A percentile compares a stretch with the other conserved stretches of the same genome.
phyloP scores from a whole-genome alignment of 2,329 filamentous ascomycete species.

The Trichoderma breve region DNA sequence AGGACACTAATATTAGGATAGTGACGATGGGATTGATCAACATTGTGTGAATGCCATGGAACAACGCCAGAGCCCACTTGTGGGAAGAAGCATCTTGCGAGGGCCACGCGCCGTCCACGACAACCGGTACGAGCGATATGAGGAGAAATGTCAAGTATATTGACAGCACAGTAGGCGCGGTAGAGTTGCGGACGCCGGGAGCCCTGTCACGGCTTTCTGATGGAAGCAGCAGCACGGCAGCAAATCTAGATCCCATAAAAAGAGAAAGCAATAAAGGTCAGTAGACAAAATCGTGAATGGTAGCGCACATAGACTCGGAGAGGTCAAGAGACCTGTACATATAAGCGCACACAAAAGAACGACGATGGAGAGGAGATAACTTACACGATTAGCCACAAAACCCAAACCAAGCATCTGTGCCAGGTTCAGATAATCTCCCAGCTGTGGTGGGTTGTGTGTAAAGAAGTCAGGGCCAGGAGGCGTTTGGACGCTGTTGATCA shows the following conservation, averaged over 20 bases:
- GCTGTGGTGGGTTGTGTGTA: background rate
- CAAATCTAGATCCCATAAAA: background rate
- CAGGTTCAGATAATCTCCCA: background rate
- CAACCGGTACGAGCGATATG: background rate
- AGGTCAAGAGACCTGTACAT: background rate
- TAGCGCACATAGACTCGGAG: background rate
- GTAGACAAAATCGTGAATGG: background rate
- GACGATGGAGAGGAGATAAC: background rate
- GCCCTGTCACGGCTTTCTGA: background rate
- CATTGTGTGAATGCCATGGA: background rate
- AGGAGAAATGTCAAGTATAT: background rate
- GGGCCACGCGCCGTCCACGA: background rate
- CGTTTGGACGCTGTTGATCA: background rate
- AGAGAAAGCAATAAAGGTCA: background rate
- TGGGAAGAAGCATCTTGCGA: background rate
- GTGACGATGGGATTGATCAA: background rate
- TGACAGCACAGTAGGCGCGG: background rate
- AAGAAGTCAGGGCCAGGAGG: background rate
- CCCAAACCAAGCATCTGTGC: background rate
- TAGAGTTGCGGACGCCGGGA: background rate
- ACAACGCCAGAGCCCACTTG: background rate
- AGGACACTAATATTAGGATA: background rate
- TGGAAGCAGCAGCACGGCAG: background rate
- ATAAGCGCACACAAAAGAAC: background rate
- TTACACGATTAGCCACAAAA: background rate